A percentile compares a stretch with the other conserved stretches of the same genome.
Evolutionary conservation across 2,329 filamentous ascomycete species (phyloP).

Genomic region (Bipolaris zeicola): DNA sequence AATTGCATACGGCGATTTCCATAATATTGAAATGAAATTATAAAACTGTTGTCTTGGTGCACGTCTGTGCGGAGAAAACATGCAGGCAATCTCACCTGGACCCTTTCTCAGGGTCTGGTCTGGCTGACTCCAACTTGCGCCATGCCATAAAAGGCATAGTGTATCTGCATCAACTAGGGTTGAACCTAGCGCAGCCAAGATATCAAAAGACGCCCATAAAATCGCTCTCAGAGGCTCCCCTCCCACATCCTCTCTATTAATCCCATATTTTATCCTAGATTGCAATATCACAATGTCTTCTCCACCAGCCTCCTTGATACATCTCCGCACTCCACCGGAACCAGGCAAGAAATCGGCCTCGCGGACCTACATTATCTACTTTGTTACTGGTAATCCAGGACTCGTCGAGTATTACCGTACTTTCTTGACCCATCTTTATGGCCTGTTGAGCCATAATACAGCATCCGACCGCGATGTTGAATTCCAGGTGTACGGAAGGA

Average conservation of each 20-base stretch:
- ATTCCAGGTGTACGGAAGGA: constrained; percentile 50
- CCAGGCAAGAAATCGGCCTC: constrained; percentile 26
- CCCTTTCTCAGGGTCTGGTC: constrained; percentile 8
- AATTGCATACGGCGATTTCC: neutral
- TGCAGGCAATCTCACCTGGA: neutral
- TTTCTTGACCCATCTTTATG: constrained; percentile 66
- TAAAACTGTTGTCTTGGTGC: neutral
- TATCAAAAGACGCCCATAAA: constrained; percentile 18
- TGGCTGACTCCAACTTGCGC: constrained; percentile 2
- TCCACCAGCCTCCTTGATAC: constrained; percentile 29
- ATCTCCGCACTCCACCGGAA: constrained; percentile 30
- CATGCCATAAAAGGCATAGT: constrained; percentile 3
- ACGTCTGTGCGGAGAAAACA: too few species aligned
- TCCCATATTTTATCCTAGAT: neutral
- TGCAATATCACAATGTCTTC: constrained; percentile 11
- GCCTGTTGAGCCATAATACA: constrained; percentile 54
- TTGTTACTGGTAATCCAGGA: constrained; percentile 78
- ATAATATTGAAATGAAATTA: neutral
- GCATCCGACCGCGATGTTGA: constrained; percentile 22
- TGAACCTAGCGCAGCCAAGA: constrained; percentile 18
- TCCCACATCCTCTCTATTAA: neutral
- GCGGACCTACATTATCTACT: constrained; percentile 64
- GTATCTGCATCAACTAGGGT: constrained; percentile 1
- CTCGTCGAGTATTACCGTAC: constrained; percentile 73
- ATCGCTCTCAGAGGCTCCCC: constrained; percentile 8